Conservation (phyloP, 768 basidiomycete genomes). For the Suillus weaverae region DNA sequence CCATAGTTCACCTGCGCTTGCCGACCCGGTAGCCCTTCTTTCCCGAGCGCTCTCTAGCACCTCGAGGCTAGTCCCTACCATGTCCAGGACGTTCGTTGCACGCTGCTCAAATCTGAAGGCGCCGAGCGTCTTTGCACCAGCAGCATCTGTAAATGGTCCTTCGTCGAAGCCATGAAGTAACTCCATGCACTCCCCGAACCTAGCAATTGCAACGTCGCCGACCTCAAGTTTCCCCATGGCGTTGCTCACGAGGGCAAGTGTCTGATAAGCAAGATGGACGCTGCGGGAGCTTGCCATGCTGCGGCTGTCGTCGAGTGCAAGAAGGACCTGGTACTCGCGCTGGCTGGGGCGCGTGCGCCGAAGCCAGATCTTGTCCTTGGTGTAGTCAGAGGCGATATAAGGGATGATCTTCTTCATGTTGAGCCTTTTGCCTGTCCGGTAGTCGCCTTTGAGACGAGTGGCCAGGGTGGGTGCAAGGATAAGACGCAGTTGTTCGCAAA, state of each 20-base stretch:
- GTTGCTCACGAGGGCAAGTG: constrained; percentile 87
- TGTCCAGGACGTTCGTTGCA: constrained; percentile 80
- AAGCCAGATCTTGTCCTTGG: constrained; percentile 99
- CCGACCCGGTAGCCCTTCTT: constrained; percentile 50
- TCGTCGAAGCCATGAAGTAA: constrained; percentile 85
- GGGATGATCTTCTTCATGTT: constrained; percentile 99
- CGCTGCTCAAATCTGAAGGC: constrained; percentile 90
- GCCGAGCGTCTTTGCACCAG: constrained; percentile 76
- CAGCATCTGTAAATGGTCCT: constrained; percentile 78
- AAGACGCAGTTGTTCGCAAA: constrained; percentile 95
- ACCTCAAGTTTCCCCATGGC: constrained; percentile 90
- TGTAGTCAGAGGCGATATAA: constrained; percentile 98
- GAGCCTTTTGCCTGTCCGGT: constrained; percentile 93
- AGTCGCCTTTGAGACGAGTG: constrained; percentile 93
- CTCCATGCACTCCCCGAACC: constrained; percentile 87
- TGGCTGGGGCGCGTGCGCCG: constrained; percentile 91
- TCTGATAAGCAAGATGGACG: constrained; percentile 91
- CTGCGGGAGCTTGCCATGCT: constrained; percentile 62
- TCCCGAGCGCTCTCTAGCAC: constrained; percentile 80
- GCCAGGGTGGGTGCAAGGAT: constrained; percentile 95
- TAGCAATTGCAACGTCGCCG: constrained; percentile 90
- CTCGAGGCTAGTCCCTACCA: constrained; percentile 76
- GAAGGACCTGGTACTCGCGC: constrained; percentile 92
- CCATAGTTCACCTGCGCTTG: constrained; percentile 82
- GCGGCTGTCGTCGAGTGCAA: constrained; percentile 93